These are phyloP conservation scores for Russula ochroleuca DNA, from an alignment of 768 basidiomycete species.

Conservation along the genomic window DNA sequence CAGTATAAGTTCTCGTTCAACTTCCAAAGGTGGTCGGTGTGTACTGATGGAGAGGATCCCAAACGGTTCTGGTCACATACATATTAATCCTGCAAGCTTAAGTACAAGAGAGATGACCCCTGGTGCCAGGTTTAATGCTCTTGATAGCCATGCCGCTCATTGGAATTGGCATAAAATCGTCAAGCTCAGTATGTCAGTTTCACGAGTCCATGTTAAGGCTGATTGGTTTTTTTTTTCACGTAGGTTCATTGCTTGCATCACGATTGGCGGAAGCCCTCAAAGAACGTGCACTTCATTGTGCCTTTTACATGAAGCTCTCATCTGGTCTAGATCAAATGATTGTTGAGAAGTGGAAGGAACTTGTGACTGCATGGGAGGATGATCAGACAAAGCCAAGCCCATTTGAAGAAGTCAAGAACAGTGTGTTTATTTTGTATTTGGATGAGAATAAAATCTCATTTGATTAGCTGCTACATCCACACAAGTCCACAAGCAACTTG, in stretches of 20 bases:
- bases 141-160: not conserved
- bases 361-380: not conserved
- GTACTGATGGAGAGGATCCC: not conserved
- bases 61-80: not conserved
- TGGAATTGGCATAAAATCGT: not conserved
- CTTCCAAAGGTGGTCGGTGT: not conserved
- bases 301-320: not conserved
- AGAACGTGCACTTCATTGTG: not conserved
- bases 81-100: not conserved
- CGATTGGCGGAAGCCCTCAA: not conserved
- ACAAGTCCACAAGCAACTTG: not conserved
- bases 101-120: not conserved
- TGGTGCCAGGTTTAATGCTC: not conserved
- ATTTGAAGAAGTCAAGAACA: not conserved
- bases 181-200: not conserved
- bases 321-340: not conserved
- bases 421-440: not conserved
- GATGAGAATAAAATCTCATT: not conserved
- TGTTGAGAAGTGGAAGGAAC: not conserved
- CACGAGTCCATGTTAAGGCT: not conserved
- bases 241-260: not conserved
- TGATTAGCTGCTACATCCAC: not conserved
- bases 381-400: not conserved
- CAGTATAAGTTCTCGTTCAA: slow-evolving; percentile 2
- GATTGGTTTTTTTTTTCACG: not conserved